Conservation (phyloP, 2,329 filamentous ascomycete genomes). For the Pyricularia pennisetigena region DNA sequence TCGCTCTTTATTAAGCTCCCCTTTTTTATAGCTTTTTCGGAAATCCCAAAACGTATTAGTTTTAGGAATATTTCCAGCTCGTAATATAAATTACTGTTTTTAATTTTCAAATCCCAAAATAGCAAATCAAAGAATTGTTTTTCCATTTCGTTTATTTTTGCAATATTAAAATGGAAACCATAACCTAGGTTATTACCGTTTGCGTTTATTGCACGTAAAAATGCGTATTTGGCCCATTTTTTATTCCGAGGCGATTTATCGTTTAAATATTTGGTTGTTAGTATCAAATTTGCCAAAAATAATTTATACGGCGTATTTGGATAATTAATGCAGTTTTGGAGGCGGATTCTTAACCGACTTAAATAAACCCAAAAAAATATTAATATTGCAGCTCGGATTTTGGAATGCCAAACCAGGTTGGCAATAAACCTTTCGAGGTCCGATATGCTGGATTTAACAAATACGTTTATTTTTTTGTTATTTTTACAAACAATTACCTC, state of each 20-base stretch:
- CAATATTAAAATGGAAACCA: conserved; percentile 82
- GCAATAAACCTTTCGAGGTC: conserved; percentile 85
- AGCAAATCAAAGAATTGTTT: conserved; percentile 93
- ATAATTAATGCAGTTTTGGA: conserved; percentile 91
- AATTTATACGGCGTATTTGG: conserved; percentile 95
- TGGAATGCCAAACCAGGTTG: conserved; percentile 81
- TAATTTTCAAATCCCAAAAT: conserved; percentile 88
- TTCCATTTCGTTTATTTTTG: conserved; percentile 99
- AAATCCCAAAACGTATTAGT: conserved; percentile 81
- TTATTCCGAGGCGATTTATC: too few relatives aligned
- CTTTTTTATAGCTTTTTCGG: conserved; percentile 29
- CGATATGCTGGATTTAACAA: conserved; percentile 41
- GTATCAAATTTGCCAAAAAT: conserved; percentile 80
- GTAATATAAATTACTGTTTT: conserved; percentile 72
- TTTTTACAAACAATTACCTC: too few relatives aligned
- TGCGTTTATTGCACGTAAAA: conserved; percentile 46
- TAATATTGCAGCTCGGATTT: conserved; percentile 92
- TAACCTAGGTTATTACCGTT: conserved; percentile 18
- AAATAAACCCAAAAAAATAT: conserved; percentile 97
- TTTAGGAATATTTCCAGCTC: too few relatives aligned
- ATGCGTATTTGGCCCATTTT: conserved; percentile 90
- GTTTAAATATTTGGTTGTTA: conserved; percentile 95
- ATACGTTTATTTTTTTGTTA: too few relatives aligned
- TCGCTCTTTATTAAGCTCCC: too few relatives aligned
- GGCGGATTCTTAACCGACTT: conserved; percentile 66